Evolutionary conservation across 2,329 filamentous ascomycete species (phyloP), one percentile per base, ranked within the genome.

Genomic region (Endocalyx cinctus): DNA sequence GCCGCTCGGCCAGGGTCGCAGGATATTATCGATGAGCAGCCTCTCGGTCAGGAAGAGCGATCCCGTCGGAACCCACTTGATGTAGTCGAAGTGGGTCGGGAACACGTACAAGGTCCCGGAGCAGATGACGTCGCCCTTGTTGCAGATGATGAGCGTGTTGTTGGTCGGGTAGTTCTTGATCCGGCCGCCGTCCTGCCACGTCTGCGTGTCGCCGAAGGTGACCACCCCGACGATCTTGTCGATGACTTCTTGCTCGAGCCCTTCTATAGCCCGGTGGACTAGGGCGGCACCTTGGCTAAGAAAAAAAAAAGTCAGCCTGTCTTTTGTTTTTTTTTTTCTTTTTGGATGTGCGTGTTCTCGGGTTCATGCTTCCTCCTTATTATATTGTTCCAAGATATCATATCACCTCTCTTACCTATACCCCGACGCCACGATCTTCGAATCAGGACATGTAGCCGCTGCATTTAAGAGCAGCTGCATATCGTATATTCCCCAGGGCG

Each of bases 121-220:
- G 48, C 63, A 66, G 34, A 65, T 52, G 18, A 51, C 47, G 37
- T 66, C 63, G 31, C 60, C 59, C 7, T 36, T 11, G 41, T 63
- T 64, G 51, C 63, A 66, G 50, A 64, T 64, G 42, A 64, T 57
- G 25, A 59, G 54, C 31, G 58, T 62, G 46, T 58, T 54, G 29
- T 58, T 54, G 11, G 41, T 29, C 15, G 58, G 54, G 44, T 55
- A 64, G 25, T 55, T 51, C 22, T 43, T 42, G 33, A 65, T 62
- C 30, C 54, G 52, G 13, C 53, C 59, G 15, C 52, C 45, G 41
- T 63, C 58, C 33, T 64, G 55, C 29, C 32, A 31, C 31, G 56
- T 54, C 41, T 57, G 57, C 17, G 58, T 60, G 45, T 58, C 55
- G 1, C 62, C 61, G 33, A 61, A 65, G 5, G 62, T 51, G 11